Base-by-base conservation (phyloP, 805 yeast genomes). In the Saccharomyces mikatae region DNA sequence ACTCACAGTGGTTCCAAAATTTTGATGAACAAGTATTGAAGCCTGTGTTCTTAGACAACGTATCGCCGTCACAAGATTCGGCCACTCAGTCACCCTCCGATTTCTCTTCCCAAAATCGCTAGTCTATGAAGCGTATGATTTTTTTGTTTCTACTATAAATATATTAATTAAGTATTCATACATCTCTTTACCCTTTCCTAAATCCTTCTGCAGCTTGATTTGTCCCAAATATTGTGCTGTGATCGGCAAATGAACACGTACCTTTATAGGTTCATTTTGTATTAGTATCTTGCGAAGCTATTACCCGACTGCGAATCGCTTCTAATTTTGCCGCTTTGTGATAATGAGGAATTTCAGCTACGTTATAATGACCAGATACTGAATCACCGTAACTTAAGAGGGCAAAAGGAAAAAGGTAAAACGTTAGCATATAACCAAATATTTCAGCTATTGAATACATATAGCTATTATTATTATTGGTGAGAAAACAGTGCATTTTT, bases 1-100 rank as follows among this genome's bases (percentile, higher is more conserved):
- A 68, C 54, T 87, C 91, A 10, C 84, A 80, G 66, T 92, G 99
- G 98, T 94, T 94, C 69, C 86, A 89, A 22, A 86, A 82, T 62
- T 89, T 94, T 66, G 99, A 94, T 67, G 97, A 94, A 62, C 89
- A 89, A 66, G 94, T 94, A 24, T 76, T 94, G 62, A 91, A 91
- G 69, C 97, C 97, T 0, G 96, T 89, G 0, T 78, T 92, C 52
- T 77, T 91, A 55, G 98, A 92, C 62, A 75, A 74, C 24, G 24
- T 36, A 10, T 36, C 44, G 22, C 44, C 44, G 22, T 36, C 44
- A 9, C 44, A 17, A 36, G 44, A 36, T 8, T 36, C 44, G 17
- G 44, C 24, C 24, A 36, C 44, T 6, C 24, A n/a, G 10, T 36
- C 44, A 17, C 44, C 44, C 17, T 17, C 44, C 4, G 44, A 36